These are phyloP conservation scores for Dothideomycetes sp. DNA, from an alignment of 2,329 filamentous ascomycete genomes.

Conservation along the genomic window DNA sequence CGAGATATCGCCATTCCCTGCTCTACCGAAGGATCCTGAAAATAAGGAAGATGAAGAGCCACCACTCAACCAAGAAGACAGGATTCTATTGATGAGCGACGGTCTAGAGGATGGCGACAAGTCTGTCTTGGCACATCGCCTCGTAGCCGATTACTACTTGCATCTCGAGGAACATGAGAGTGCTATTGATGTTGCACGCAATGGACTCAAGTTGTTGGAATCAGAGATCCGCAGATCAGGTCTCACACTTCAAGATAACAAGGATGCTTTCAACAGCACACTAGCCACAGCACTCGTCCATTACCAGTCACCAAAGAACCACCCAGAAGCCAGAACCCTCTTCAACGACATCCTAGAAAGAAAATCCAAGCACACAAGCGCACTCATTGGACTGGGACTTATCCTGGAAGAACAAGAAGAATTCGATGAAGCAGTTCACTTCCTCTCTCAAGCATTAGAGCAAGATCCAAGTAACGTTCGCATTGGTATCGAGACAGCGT, in stretches of 20 bases:
- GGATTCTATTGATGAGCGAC: conserved; percentile 67
- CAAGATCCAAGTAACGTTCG: conserved; percentile 66
- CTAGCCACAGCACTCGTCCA: conserved; percentile 84
- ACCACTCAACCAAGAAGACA: conserved; percentile 62
- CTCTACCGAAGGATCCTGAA: conserved; percentile 40
- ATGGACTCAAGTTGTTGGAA: conserved; percentile 54
- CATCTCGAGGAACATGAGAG: conserved; percentile 77
- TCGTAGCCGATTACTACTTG: conserved; percentile 77
- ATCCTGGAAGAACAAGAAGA: conserved; percentile 92
- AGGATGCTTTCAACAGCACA: conserved; percentile 64
- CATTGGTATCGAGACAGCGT: conserved; percentile 78
- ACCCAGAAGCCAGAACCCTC: conserved; percentile 75
- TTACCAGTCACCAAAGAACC: conserved; percentile 81
- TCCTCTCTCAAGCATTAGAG: conserved; percentile 64
- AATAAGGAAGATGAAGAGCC: conserved; percentile 46
- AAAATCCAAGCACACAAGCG: conserved; percentile 66
- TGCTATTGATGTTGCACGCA: conserved; percentile 69
- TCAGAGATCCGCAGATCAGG: conserved; percentile 59
- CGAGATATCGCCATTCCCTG: conserved; percentile 76
- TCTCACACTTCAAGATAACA: conserved; percentile 57
- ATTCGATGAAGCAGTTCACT: conserved; percentile 70
- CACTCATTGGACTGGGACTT: conserved; percentile 80
- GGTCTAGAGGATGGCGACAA: conserved; percentile 42
- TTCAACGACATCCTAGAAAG: conserved; percentile 74
- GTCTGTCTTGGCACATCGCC: conserved; percentile 72